A percentile compares a stretch with the other conserved stretches of the same genome.
Evolutionary conservation across 179 eudicot genomes (phyloP).

Genomic region (Corrigiola litoralis): DNA sequence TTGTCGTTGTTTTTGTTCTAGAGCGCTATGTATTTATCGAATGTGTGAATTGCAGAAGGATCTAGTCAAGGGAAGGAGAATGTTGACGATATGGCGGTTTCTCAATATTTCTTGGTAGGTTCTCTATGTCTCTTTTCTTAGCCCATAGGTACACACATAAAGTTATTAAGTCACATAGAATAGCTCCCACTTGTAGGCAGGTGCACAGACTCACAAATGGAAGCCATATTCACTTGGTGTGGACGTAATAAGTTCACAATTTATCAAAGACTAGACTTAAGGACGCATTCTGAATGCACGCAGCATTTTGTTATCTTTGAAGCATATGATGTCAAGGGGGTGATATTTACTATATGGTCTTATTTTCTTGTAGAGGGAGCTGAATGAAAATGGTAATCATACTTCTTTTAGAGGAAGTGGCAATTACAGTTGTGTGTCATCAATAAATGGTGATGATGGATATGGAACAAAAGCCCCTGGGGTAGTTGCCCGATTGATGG

Average conservation of each 20-base stretch:
- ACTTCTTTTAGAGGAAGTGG: constrained; percentile 35
- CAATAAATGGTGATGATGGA: constrained; percentile 52
- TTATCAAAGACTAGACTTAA: not conserved
- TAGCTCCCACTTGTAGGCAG: not conserved
- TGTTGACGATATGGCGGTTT: constrained; percentile 28
- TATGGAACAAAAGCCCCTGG: constrained; percentile 66
- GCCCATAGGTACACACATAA: not conserved
- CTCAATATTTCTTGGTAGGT: constrained; percentile 50
- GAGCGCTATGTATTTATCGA: not conserved
- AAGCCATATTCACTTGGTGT: not conserved
- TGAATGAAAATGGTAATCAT: constrained; percentile 38
- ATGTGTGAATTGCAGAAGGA: constrained; percentile 33
- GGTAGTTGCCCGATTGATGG: constrained; percentile 98
- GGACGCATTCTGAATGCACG: no score
- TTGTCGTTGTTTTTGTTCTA: not conserved
- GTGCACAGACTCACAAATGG: not conserved
- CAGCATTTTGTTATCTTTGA: not conserved
- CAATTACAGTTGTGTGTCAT: constrained; percentile 38
- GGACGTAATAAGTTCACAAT: not conserved
- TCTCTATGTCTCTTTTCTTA: not conserved
- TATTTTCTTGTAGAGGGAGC: constrained; percentile 41
- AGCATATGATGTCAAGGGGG: no score
- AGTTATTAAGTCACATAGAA: not conserved
- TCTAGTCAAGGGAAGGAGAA: constrained; percentile 49
- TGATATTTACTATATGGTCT: not conserved